phyloP scores from a whole-genome alignment of 805 yeast species.

The Priceomyces carsonii region DNA sequence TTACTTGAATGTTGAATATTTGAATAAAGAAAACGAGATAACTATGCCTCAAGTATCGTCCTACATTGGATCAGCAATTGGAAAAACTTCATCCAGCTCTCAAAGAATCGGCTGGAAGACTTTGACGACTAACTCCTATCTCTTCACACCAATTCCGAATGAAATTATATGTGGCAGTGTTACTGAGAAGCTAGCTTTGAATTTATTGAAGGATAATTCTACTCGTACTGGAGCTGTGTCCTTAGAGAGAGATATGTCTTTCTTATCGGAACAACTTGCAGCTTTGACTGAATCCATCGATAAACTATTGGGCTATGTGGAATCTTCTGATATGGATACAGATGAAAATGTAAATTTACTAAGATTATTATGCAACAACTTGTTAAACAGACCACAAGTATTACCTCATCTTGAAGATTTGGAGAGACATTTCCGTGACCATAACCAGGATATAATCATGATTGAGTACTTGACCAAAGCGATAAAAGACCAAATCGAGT shows the following conservation, averaged over 20 bases:
- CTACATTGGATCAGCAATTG: conserved; percentile 78
- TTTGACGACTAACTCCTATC: conserved; percentile 42
- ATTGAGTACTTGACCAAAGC: conserved; percentile 81
- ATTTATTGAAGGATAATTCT: conserved; percentile 40
- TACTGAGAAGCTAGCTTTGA: conserved; percentile 58
- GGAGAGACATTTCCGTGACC: conserved; percentile 63
- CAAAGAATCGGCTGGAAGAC: conserved; percentile 42
- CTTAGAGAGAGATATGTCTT: conserved; percentile 44
- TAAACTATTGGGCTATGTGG: conserved; percentile 49
- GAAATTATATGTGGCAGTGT: conserved; percentile 54
- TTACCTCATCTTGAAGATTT: conserved; percentile 53
- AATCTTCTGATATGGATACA: conserved; percentile 33
- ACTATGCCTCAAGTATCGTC: conserved; percentile 59
- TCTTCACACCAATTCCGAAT: conserved; percentile 77
- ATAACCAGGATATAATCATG: conserved; percentile 78
- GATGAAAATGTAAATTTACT: conserved; percentile 62
- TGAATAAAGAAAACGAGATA: conserved; percentile 48
- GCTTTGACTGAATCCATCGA: conserved; percentile 50
- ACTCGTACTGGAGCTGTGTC: conserved; percentile 27
- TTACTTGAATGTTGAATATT: conserved; percentile 70
- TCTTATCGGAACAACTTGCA: conserved; percentile 47
- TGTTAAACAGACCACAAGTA: conserved; percentile 52
- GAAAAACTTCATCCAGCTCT: conserved; percentile 29
- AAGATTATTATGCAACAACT: conserved; percentile 59
- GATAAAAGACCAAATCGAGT: conserved; percentile 79